Evolutionary conservation across 208 protist species (phyloP).

Genomic region (Phytomonas francai): DNA sequence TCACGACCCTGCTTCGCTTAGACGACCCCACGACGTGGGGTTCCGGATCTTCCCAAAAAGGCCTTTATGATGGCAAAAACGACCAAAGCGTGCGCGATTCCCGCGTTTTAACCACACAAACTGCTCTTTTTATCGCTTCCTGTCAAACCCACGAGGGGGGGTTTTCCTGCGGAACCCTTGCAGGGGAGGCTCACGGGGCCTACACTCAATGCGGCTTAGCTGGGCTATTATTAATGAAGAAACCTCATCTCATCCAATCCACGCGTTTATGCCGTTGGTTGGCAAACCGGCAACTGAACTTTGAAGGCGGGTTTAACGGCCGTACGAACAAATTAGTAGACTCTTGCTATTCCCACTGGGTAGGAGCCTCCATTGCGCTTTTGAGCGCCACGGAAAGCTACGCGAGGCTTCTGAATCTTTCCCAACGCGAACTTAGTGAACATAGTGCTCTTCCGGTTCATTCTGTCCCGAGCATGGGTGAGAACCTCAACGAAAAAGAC

Average conservation of each 20-base stretch:
- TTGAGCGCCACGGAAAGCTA: conserved; percentile 40
- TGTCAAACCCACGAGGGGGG: conserved; percentile 92
- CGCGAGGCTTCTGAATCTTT: conserved; percentile 16
- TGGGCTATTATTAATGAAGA: conserved; percentile 54
- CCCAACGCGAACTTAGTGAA: background rate
- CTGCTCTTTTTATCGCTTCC: conserved; percentile 49
- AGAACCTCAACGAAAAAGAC: background rate
- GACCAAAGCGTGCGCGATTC: conserved; percentile 20
- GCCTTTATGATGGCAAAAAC: background rate
- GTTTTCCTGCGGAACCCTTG: conserved; percentile 51
- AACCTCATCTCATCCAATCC: conserved; percentile 44
- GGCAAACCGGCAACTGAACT: conserved; percentile 56
- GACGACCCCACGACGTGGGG: conserved; percentile 29
- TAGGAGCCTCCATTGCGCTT: conserved; percentile 82
- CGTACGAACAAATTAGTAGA: conserved; percentile 97
- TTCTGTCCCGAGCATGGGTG: background rate
- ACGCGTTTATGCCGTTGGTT: conserved; percentile 66
- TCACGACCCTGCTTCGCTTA: conserved; percentile 58
- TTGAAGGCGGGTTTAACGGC: conserved; percentile 92
- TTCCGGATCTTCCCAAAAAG: background rate
- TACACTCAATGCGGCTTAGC: conserved; percentile 91
- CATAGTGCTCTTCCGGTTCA: too few relatives aligned
- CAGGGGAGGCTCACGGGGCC: conserved; percentile 86
- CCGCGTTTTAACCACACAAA: conserved; percentile 32
- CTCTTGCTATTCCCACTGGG: conserved; percentile 97